phyloP scores from a whole-genome alignment of 2,329 filamentous ascomycete species.

The Colletotrichum scovillei region DNA sequence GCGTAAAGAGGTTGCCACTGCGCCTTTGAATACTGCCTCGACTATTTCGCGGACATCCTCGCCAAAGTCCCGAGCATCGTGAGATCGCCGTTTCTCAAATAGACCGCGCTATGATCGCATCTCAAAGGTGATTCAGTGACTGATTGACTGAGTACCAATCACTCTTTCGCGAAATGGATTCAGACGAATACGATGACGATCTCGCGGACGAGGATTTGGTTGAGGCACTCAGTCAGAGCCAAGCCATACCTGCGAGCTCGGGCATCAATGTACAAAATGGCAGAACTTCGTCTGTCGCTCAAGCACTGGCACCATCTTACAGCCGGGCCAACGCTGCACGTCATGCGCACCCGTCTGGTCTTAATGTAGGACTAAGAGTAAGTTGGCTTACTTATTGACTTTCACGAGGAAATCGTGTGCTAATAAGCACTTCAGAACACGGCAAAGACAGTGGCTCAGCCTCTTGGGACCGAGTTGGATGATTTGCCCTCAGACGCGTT shows the following conservation, averaged over 20 bases:
- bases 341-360: background rate
- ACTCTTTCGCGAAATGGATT: conserved; percentile 55
- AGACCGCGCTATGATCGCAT: conserved; percentile 1
- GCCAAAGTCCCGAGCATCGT: background rate
- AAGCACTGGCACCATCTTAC: conserved; percentile 2
- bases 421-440: background rate
- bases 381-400: background rate
- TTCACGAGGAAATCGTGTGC: background rate
- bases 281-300: background rate
- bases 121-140: background rate
- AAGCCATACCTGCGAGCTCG: conserved; percentile 15
- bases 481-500: conserved; percentile 76
- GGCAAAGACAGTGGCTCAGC: background rate
- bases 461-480: conserved; percentile 54
- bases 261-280: background rate
- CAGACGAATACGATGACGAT: conserved; percentile 72
- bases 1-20: conserved; percentile 1
- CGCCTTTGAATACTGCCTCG: background rate
- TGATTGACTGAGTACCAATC: background rate
- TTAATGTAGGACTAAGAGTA: background rate
- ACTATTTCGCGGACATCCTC: background rate
- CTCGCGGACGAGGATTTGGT: conserved; percentile 76
- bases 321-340: conserved; percentile 6
- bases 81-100: background rate
- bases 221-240: conserved; percentile 65